These are phyloP conservation scores for Colletotrichum aenigma DNA, from an alignment of 2,329 filamentous ascomycete species.

Conservation along the genomic window DNA sequence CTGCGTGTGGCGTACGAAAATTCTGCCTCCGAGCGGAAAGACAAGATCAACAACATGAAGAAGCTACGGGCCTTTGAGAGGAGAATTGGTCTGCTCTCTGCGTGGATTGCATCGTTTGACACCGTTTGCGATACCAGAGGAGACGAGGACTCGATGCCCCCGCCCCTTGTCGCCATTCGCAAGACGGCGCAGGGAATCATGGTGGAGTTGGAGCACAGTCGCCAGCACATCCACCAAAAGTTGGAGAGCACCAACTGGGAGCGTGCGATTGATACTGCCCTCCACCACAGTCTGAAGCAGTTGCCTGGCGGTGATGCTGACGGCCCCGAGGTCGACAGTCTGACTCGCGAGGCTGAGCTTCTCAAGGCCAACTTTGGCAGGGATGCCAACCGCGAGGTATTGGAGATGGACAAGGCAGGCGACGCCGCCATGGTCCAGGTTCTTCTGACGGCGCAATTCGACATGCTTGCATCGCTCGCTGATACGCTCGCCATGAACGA, in stretches of 20 bases:
- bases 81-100: conserved; percentile 83
- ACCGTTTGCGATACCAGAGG: conserved; percentile 75
- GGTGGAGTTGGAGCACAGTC: conserved; percentile 85
- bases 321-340: conserved; percentile 69
- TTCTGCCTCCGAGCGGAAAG: conserved; percentile 75
- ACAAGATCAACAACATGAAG: conserved; percentile 80
- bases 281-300: conserved; percentile 83
- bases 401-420: conserved; percentile 83
- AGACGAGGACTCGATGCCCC: conserved; percentile 69
- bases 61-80: conserved; percentile 83
- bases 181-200: conserved; percentile 90
- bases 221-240: conserved; percentile 88
- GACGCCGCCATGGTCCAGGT: conserved; percentile 82
- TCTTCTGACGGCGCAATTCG: conserved; percentile 88
- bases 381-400: conserved; percentile 76
- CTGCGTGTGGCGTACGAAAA: conserved; percentile 86
- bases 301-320: conserved; percentile 74
- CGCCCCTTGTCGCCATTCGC: conserved; percentile 75
- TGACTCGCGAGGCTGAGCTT: conserved; percentile 84
- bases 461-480: conserved; percentile 82
- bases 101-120: conserved; percentile 94
- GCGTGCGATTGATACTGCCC: conserved; percentile 81
- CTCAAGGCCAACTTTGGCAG: conserved; percentile 83
- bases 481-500: conserved; percentile 84
- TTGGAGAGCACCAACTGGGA: conserved; percentile 86